Percentiles rank a stretch among this genome's conserved stretches.
phyloP scores from a whole-genome alignment of 345 rosid genomes.

The Ceriops zippeliana region DNA sequence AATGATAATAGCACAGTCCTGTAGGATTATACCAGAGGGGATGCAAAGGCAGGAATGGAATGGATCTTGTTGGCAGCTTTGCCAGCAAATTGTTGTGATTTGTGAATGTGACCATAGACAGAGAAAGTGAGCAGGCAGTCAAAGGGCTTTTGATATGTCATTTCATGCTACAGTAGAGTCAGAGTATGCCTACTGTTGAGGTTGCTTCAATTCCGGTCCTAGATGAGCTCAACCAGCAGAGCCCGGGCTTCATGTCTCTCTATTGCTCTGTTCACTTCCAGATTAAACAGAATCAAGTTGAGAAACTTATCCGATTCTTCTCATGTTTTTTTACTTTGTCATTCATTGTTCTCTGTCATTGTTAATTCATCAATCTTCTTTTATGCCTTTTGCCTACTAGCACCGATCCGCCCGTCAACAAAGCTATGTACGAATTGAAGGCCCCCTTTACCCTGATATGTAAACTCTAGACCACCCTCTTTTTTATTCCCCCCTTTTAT shows the following conservation, averaged over 20 bases:
- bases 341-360: slow-evolving; percentile 23
- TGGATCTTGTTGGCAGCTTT: slow-evolving; percentile 43
- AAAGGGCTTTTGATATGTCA: slow-evolving; percentile 33
- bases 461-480: not conserved
- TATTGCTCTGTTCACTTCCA: not conserved
- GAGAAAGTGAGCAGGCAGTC: slow-evolving; percentile 13
- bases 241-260: not conserved
- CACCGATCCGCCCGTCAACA: slow-evolving; percentile 5
- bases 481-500: not conserved
- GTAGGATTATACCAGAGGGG: not conserved
- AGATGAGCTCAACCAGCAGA: slow-evolving; percentile 16
- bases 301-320: slow-evolving; percentile 11
- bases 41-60: slow-evolving; percentile 1
- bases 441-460: slow-evolving; percentile 10
- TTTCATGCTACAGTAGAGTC: slow-evolving; percentile 31
- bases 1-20: not conserved
- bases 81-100: slow-evolving; percentile 1
- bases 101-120: slow-evolving; percentile 1
- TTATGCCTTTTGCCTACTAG: not conserved
- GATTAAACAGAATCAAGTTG: not conserved
- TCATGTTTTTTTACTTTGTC: slow-evolving; percentile 1
- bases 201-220: slow-evolving; percentile 13
- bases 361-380: slow-evolving; percentile 1
- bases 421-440: slow-evolving; percentile 2
- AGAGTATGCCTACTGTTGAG: slow-evolving; percentile 19